Base-by-base conservation (phyloP, 192 early-diverging fungal genomes). In the Backusella westeae region DNA sequence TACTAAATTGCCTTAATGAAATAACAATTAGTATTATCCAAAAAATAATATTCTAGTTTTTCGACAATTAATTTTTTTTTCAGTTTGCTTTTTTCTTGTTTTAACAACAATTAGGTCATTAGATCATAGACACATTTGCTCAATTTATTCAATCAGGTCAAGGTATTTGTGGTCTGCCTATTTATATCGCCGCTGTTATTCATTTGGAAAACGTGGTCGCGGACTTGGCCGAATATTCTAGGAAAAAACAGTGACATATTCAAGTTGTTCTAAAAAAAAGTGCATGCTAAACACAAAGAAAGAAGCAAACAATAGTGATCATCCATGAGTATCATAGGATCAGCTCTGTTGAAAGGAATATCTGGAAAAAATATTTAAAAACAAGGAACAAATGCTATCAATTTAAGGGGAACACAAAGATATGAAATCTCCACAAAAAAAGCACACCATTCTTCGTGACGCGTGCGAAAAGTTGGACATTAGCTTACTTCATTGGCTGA, bases 181-280 rank as follows among this genome's bases (percentile, higher is more conserved):
- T 39, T 69, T 69, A 23, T 69, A 69, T 69, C 68, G 68, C 68
- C 68, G 68, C 34, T 69, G 68, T 23, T 39, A 69, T 36, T 39
- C 56, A 63, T 19, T 41, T 39, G 21, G 56, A 63, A 69, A 69
- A 69, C 68, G 68, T 69, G 68, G 68, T 69, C 68, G 68, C 35
- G 68, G 68, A 69, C 68, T 69, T 69, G 68, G 10, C 68, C 68
- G 68, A 41, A 21, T 23, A 19, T 69, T 69, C n/a, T 36, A 36
- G 21, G 10, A 21, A 21, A 34, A 67, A 69, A 23, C 63, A 67
- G 34, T 69, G 68, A 69, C 34, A 35, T 67, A 39, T 23, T 21
- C 21, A 63, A 12, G 23, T 12, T 29, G 56, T 63, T 63, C 56
- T 29, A 26, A 63, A 63, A 63, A 63, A 63, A 29, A 63, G 21